These are phyloP conservation scores for Backusella tuberculispora DNA, from an alignment of 192 early-diverging fungal genomes.

Conservation along the genomic window DNA sequence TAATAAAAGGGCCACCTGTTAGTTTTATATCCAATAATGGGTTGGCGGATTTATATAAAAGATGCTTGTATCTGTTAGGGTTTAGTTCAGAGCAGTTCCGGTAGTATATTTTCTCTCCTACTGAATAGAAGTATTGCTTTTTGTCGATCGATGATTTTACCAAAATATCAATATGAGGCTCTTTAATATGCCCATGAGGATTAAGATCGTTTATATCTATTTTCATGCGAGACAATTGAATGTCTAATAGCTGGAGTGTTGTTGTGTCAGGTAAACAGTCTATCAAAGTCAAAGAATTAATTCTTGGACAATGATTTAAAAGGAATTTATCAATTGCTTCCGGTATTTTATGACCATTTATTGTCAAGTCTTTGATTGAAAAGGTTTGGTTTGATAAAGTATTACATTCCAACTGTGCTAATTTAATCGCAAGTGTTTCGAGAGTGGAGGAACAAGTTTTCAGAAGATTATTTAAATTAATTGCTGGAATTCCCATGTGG, in stretches of 20 bases:
- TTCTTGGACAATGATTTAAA: background rate
- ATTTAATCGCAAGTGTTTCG: background rate
- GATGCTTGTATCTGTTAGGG: background rate
- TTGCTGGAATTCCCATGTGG: background rate
- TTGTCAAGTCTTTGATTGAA: constrained; percentile 5
- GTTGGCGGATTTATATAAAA: background rate
- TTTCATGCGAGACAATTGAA: background rate
- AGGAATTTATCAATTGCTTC: constrained; percentile 1
- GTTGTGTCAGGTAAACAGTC: background rate
- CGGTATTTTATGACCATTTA: background rate
- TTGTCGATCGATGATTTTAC: background rate
- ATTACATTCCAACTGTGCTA: background rate
- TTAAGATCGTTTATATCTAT: background rate
- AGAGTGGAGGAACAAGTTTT: background rate
- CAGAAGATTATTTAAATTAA: background rate
- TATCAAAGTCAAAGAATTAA: background rate
- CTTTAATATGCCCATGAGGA: constrained; percentile 6
- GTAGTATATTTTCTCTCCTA: constrained; percentile 10
- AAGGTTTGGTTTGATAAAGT: background rate
- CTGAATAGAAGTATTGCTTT: background rate
- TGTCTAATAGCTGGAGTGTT: background rate
- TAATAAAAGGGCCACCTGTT: background rate
- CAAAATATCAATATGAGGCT: constrained; percentile 4
- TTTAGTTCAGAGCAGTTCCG: background rate
- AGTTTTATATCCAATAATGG: background rate